These are phyloP conservation scores for Pyrenophora seminiperda DNA, from an alignment of 2,329 filamentous ascomycete genomes.

Conservation along the genomic window DNA sequence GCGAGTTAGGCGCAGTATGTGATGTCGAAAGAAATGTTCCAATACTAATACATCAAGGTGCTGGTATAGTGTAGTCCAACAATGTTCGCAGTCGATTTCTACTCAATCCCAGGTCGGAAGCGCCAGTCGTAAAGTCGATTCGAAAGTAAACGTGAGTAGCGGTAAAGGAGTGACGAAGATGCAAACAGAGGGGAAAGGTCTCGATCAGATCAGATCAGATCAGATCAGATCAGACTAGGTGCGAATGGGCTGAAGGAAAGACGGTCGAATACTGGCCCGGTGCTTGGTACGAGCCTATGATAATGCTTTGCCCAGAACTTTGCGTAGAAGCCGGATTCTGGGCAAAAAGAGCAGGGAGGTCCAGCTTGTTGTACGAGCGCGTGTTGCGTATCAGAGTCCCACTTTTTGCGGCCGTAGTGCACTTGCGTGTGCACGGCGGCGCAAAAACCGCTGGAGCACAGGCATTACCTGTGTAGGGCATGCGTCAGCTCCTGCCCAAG, in stretches of 20 bases:
- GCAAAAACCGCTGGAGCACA: slow-evolving; percentile 15
- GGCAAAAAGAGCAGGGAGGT: slow-evolving; percentile 11
- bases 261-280: slow-evolving; percentile 4
- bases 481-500: no score
- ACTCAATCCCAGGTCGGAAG: neutral
- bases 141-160: neutral
- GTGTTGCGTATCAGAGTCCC: slow-evolving; percentile 11
- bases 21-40: neutral
- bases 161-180: slow-evolving; percentile 5
- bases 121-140: neutral
- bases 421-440: neutral
- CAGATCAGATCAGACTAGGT: neutral
- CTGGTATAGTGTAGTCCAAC: neutral
- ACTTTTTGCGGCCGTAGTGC: slow-evolving; percentile 6
- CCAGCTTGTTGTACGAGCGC: slow-evolving; percentile 9
- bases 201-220: neutral
- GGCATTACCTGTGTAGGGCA: no score
- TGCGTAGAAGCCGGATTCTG: slow-evolving; percentile 7
- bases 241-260: slow-evolving; percentile 1
- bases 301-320: slow-evolving; percentile 6
- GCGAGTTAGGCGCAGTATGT: neutral
- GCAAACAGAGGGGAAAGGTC: slow-evolving; percentile 5
- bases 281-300: slow-evolving; percentile 8
- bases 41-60: neutral
- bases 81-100: neutral